Conservation (phyloP, 306 rosid species). For the Ammopiptanthus mongolicus region DNA sequence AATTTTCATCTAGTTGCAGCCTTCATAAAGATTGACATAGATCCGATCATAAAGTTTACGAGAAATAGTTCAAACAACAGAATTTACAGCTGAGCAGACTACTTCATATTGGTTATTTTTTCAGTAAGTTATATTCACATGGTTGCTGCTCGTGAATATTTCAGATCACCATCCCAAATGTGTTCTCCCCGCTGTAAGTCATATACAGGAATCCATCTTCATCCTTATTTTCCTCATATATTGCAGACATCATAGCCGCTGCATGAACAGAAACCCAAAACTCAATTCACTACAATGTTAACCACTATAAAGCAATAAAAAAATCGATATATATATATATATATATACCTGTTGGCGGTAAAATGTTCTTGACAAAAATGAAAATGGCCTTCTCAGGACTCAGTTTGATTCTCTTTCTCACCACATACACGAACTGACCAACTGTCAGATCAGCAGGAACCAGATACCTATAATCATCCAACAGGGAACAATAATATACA, state of each 20-base stretch:
- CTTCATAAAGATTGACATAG: neutral
- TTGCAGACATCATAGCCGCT: constrained; percentile 93
- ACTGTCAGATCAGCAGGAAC: constrained; percentile 90
- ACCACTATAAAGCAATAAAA: neutral
- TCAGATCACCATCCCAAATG: constrained; percentile 49
- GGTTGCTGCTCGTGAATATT: neutral
- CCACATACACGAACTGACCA: constrained; percentile 87
- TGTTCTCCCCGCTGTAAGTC: constrained; percentile 93
- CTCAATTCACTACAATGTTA: constrained; percentile 6
- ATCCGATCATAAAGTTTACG: neutral
- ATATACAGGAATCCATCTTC: constrained; percentile 89
- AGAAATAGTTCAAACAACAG: constrained; percentile 10
- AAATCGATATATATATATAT: neutral
- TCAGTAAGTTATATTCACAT: constrained; percentile 32
- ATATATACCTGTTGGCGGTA: constrained; percentile 92
- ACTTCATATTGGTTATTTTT: neutral
- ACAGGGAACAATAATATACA: neutral
- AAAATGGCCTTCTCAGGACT: constrained; percentile 88
- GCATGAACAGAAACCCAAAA: constrained; percentile 27
- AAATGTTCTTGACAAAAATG: constrained; percentile 72
- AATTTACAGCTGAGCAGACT: constrained; percentile 36
- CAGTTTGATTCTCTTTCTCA: constrained; percentile 80
- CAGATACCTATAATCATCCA: constrained; percentile 59
- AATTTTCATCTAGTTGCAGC: no score
- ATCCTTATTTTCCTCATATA: constrained; percentile 80